Base-by-base conservation (phyloP, 2,329 filamentous ascomycete genomes). In the Dactylellina sp. region DNA sequence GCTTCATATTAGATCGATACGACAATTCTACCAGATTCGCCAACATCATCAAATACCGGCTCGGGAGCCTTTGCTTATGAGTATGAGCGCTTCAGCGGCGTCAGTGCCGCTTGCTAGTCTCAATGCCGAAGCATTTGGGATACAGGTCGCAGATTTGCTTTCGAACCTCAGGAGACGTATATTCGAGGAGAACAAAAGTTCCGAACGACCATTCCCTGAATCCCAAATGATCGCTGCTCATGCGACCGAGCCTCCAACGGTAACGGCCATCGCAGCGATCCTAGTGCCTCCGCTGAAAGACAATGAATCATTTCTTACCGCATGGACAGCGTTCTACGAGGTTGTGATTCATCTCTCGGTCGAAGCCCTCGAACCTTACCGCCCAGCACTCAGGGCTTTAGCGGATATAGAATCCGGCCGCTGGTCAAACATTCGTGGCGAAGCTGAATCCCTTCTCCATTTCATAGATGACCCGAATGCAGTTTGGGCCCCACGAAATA, bases 391-490 rank as follows among this genome's bases (percentile, higher is more conserved):
- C 11, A 24, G 20, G 9, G 11, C 22, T 22, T 5, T 60, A 3
- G 7, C 56, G 14, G 24, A n/a, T 3, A 24, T 4, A 22, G 42
- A 37, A 16, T 14, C 37, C 16, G n/a, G 7, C 1, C 18, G 9
- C 9, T 44, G 53, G 24, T n/a, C 12, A 4, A 35, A 20, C 28
- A 14, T 52, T 9, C 3, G 16, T 24, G 1, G 11, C 2, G 32
- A 55, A n/a, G 50, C 57, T 20, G 20, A 16, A 18, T 16, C 1
- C 28, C 50, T 64, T 9, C n/a, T 64, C 9, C 49, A 18, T 6
- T 56, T 64, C n/a, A 55, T 64, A 24, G 25, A 56, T 18, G 49
- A 64, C 25, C 49, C 11, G 11, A 24, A 3, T 16, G 61, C 49
- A 14, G 39, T 55, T 5, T 64, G 61, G 61, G 39, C 25, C 18